Conservation (phyloP, 345 rosid genomes). For the Hirschfeldia incana region DNA sequence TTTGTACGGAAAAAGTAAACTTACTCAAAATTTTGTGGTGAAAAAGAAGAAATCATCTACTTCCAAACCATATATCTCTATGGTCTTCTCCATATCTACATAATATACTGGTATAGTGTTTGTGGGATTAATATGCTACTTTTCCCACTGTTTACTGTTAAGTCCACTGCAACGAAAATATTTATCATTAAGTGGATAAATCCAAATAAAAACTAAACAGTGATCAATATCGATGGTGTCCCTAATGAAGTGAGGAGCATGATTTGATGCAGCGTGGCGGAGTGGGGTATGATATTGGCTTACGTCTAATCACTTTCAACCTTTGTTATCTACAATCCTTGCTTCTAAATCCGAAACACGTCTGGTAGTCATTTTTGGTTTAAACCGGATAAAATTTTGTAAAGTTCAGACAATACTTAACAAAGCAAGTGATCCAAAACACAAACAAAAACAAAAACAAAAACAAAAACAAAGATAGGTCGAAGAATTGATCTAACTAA, state of each 20-base stretch:
- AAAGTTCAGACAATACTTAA: neutral
- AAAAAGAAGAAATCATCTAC: too few relatives aligned
- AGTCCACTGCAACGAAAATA: neutral
- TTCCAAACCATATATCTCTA: too few relatives aligned
- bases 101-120: neutral
- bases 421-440: neutral
- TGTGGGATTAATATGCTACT: neutral
- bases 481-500: neutral
- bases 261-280: constrained; percentile 42
- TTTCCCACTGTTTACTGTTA: neutral
- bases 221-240: constrained; percentile 23
- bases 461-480: too few relatives aligned
- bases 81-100: neutral
- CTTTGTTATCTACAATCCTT: constrained; percentile 1
- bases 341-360: constrained; percentile 23
- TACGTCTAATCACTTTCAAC: constrained; percentile 33
- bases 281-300: constrained; percentile 31
- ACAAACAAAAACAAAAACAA: too few relatives aligned
- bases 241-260: constrained; percentile 31
- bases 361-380: neutral
- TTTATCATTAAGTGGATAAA: constrained; percentile 26
- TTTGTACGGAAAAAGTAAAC: too few relatives aligned
- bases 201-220: constrained; percentile 13
- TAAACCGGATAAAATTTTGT: neutral
- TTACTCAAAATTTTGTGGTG: too few relatives aligned